phyloP scores from a whole-genome alignment of 352 stramenopile genomes.

The Pythium sukuiense region DNA sequence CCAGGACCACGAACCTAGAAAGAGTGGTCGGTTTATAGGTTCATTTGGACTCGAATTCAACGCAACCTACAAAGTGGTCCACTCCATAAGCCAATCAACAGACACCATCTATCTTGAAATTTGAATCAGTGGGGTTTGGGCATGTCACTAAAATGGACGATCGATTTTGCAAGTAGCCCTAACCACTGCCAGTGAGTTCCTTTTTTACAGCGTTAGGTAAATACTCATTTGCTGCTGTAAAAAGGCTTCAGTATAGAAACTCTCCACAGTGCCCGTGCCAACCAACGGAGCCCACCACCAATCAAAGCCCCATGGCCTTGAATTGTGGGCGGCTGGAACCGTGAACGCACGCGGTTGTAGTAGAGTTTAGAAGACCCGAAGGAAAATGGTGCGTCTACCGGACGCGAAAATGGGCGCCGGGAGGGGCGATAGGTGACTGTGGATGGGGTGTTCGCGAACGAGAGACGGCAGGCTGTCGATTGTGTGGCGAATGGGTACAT shows the following conservation, averaged over 20 bases:
- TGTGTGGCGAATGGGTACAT: background rate
- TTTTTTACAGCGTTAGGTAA: conserved; percentile 22
- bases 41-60: background rate
- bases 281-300: conserved; percentile 38
- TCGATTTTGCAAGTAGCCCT: background rate
- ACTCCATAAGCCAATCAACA: background rate
- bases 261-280: conserved; percentile 17
- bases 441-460: background rate
- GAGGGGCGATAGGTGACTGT: conserved; percentile 6
- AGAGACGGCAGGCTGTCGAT: background rate
- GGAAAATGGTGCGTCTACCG: conserved; percentile 69
- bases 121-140: conserved; percentile 1
- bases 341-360: conserved; percentile 31
- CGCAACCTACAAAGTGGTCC: background rate
- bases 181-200: background rate
- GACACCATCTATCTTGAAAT: too few species aligned
- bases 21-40: background rate
- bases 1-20: background rate
- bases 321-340: conserved; percentile 14
- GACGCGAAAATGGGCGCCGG: background rate
- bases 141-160: conserved; percentile 2
- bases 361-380: conserved; percentile 90
- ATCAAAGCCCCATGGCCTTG: conserved; percentile 33
- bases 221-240: conserved; percentile 15
- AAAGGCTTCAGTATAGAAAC: conserved; percentile 21